Conservation (phyloP, 1,284 basidiomycete genomes). For the Stygiomarasmius scandens region DNA sequence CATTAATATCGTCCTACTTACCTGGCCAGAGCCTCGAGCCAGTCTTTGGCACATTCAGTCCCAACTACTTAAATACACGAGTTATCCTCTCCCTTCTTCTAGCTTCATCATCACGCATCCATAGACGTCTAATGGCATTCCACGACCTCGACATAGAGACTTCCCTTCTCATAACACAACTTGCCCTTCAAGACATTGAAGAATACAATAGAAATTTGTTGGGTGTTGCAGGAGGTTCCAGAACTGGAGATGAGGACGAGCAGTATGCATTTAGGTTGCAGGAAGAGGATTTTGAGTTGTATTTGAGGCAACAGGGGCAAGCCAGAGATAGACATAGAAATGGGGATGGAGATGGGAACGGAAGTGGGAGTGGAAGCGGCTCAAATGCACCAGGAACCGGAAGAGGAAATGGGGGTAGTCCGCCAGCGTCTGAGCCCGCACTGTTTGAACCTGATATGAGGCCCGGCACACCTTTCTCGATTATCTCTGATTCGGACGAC, state of each 20-base stretch:
- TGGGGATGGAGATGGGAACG: not conserved
- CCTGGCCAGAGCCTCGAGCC: too few species aligned
- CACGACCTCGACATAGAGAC: constrained; percentile 31
- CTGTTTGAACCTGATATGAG: not conserved
- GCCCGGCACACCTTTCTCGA: too few species aligned
- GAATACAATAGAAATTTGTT: not conserved
- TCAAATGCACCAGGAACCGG: not conserved
- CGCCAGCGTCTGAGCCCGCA: not conserved
- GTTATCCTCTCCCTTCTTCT: too few species aligned
- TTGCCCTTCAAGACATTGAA: constrained; percentile 31
- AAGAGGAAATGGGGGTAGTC: not conserved
- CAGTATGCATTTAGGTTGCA: constrained; percentile 10
- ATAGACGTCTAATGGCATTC: not conserved
- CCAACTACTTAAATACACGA: too few species aligned
- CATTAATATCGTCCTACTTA: too few species aligned
- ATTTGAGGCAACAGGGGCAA: not conserved
- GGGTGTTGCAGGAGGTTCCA: not conserved
- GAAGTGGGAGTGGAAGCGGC: not conserved
- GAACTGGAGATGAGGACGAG: constrained; percentile 2
- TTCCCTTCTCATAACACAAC: constrained; percentile 34
- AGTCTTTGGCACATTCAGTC: too few species aligned
- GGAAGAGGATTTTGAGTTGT: constrained; percentile 12
- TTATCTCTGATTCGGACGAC: too few species aligned
- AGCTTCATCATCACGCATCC: too few species aligned
- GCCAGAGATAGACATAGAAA: not conserved